Evolutionary conservation across 2,329 filamentous ascomycete species (phyloP).

Genomic region (Microascus cirrosus): DNA sequence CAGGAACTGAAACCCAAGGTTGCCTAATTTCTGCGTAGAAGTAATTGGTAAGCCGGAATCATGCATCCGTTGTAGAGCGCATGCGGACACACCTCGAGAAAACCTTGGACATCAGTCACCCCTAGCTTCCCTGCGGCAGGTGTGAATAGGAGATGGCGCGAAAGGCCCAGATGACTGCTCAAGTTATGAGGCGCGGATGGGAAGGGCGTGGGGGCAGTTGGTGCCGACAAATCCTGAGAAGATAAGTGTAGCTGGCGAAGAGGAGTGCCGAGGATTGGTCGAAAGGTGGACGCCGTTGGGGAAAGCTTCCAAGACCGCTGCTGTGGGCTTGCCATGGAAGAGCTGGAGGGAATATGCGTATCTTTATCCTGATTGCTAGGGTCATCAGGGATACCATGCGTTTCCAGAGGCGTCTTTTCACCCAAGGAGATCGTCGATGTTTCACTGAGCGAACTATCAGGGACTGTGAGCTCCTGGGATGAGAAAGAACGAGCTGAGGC

Average conservation of each 20-base stretch:
- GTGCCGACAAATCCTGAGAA: not conserved
- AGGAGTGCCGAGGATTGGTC: constrained; percentile 23
- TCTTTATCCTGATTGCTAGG: not conserved
- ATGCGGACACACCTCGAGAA: constrained; percentile 28
- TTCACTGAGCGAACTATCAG: not conserved
- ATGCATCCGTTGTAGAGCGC: not conserved
- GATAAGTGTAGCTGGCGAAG: not conserved
- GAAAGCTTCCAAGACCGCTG: constrained; percentile 36
- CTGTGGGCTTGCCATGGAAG: not conserved
- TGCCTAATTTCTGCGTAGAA: constrained; percentile 24
- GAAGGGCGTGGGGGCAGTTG: not conserved
- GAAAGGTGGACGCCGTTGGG: constrained; percentile 52
- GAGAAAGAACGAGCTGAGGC: not conserved
- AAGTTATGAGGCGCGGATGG: constrained; percentile 12
- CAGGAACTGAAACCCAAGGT: constrained; percentile 18
- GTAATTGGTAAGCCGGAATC: not conserved
- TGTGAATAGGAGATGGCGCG: constrained; percentile 31
- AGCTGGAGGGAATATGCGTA: not conserved
- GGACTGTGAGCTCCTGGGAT: not conserved
- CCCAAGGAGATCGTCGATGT: not conserved
- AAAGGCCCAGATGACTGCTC: constrained; percentile 34
- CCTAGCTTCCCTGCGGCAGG: constrained; percentile 17
- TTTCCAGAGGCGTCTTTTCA: not conserved
- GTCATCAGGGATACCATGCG: not conserved
- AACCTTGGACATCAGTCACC: constrained; percentile 26